Evolutionary conservation across 2,329 filamentous ascomycete genomes (phyloP), one percentile per base, ranked within the genome.

Genomic region (Ceratocystiopsis minuta): DNA sequence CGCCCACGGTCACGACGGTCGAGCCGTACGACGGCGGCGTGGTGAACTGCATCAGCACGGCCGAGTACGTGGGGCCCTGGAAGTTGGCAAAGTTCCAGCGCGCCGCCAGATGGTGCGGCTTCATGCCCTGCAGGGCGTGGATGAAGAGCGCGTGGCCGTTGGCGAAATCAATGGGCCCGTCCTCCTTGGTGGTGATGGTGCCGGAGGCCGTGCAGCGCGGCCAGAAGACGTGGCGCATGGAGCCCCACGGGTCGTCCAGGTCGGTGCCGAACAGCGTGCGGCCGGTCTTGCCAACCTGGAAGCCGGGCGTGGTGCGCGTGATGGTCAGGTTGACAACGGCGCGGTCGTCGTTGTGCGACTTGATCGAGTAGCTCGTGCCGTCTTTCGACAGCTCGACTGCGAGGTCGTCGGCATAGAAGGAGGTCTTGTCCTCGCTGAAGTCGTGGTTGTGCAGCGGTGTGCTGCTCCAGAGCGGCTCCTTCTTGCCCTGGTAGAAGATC

Each of bases 111-210:
- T 98, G 92, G 60, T 98, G 90, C 35, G 90, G 90, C 71, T 98
- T 98, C 88, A 96, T 96, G 58, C 87, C 90, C 64, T 96, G 90
- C 40, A 96, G 65, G 35, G 85, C 87, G 59, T 90, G 80, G 50
- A 80, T 69, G 62, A 86, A 88, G 53, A 92, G 66, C 31, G 78
- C 86, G 48, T 68, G 74, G 44, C 88, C 88, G 43, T 90, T 90
- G 54, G 75, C 79, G 58, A 94, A 77, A 57, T 94, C 79, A 47
- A 94, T 68, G 34, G 80, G 75, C 38, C 85, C 84, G 32, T 84
- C 76, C 52, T 80, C 76, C 53, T 81, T 72, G 46, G 86, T 93
- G 48, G 82, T 75, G 58, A 96, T 85, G 50, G 72, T 82, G 40
- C 90, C 90, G 60, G 88, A 80, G 13, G 80, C 75, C 38, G 66